Percentiles rank a stretch among this genome's conserved stretches.
Evolutionary conservation across 257 asterid species (phyloP).

Genomic region (Jasminum sambac): DNA sequence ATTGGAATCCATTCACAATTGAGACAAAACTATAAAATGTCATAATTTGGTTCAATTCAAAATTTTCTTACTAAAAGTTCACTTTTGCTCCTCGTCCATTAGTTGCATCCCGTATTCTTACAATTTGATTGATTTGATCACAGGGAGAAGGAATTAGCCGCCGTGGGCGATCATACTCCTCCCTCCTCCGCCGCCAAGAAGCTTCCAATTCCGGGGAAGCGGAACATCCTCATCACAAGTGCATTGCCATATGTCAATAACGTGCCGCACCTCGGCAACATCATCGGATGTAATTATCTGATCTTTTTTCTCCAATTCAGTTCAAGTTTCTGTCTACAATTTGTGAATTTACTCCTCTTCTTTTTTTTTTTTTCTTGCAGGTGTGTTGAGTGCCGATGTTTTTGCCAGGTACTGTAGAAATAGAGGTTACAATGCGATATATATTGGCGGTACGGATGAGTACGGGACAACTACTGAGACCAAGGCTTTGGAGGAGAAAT

Average conservation of each 20-base stretch:
- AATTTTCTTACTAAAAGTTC: too few species aligned
- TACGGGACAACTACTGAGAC: conserved; percentile 98
- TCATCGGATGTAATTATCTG: conserved; percentile 71
- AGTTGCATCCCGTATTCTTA: too few species aligned
- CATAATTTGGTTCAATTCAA: too few species aligned
- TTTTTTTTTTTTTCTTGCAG: conserved; percentile 36
- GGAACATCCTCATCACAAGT: conserved; percentile 85
- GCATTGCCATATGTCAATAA: conserved; percentile 95
- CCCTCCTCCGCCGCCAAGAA: conserved; percentile 31
- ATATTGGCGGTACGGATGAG: conserved; percentile 95
- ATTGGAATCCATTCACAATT: not conserved
- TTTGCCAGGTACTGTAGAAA: conserved; percentile 84
- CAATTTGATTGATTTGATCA: conserved; percentile 20
- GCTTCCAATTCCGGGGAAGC: conserved; percentile 74
- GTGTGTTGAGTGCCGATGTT: conserved; percentile 97
- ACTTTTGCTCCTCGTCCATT: not conserved
- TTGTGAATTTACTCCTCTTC: not conserved
- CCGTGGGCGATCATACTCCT: conserved; percentile 53
- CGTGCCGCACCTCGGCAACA: conserved; percentile 98
- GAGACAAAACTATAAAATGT: not conserved
- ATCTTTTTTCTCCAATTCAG: not conserved
- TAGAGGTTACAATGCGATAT: conserved; percentile 75
- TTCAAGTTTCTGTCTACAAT: conserved; percentile 18
- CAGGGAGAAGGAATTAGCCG: conserved; percentile 96
- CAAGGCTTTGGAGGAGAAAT: conserved; percentile 92